phyloP scores from a whole-genome alignment of 345 rosid species.

The Linum lewisii region DNA sequence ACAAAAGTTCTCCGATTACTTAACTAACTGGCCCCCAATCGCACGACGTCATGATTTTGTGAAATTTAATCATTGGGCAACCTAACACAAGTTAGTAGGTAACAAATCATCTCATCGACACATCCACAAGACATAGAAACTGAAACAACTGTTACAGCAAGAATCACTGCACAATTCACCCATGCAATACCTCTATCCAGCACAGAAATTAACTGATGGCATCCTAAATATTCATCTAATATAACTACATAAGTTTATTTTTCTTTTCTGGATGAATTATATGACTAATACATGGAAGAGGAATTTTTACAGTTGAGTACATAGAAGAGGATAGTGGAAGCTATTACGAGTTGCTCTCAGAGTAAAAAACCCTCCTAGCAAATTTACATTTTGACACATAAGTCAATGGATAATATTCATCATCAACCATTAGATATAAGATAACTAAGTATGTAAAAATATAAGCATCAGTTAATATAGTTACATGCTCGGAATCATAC shows the following conservation, averaged over 20 bases:
- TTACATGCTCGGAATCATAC: conserved; percentile 22
- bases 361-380: neutral
- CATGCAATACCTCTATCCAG: neutral
- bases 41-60: too few relatives aligned
- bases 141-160: neutral
- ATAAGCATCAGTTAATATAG: neutral
- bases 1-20: too few relatives aligned
- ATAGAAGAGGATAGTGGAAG: neutral
- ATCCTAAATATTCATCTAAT: neutral
- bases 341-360: neutral
- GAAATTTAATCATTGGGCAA: too few relatives aligned
- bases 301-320: neutral
- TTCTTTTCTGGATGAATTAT: too few relatives aligned
- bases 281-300: neutral
- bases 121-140: neutral
- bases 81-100: neutral
- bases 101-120: neutral
- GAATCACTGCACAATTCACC: neutral
- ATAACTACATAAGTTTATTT: too few relatives aligned
- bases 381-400: neutral
- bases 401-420: neutral
- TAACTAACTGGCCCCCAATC: too few relatives aligned
- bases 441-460: neutral
- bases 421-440: neutral
- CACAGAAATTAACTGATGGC: neutral